These are phyloP conservation scores for Rosa persica DNA, from an alignment of 306 rosid genomes.

Conservation along the genomic window DNA sequence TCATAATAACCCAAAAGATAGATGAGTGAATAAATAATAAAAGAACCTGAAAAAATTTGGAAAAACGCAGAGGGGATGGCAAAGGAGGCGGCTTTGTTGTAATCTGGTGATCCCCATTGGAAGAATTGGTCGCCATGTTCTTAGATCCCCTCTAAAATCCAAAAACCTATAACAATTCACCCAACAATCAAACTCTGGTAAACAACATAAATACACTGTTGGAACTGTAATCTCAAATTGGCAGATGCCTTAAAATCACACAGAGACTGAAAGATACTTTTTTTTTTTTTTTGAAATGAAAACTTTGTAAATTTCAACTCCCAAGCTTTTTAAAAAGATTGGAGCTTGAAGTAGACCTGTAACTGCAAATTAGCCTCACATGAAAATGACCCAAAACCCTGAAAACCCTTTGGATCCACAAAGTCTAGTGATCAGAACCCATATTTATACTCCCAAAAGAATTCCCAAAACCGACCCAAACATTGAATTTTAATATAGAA, in stretches of 20 bases:
- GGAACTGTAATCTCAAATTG: constrained; percentile 1
- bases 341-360: constrained; percentile 22
- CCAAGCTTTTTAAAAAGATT: constrained; percentile 12
- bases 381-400: constrained; percentile 40
- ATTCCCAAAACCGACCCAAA: constrained; percentile 28
- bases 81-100: constrained; percentile 62
- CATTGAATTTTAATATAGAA: constrained; percentile 6
- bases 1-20: constrained; percentile 9
- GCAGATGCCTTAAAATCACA: background rate
- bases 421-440: constrained; percentile 27
- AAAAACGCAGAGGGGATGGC: constrained; percentile 87
- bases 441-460: constrained; percentile 39
- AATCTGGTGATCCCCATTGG: constrained; percentile 51
- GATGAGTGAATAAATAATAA: background rate
- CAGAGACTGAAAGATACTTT: background rate
- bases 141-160: constrained; percentile 32
- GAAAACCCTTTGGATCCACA: constrained; percentile 33
- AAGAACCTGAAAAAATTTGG: constrained; percentile 81
- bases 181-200: constrained; percentile 11
- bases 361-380: constrained; percentile 34
- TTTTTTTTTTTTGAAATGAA: background rate
- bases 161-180: constrained; percentile 28
- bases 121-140: constrained; percentile 57
- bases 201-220: background rate
- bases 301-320: background rate